Percentiles rank a stretch among this genome's conserved stretches.
phyloP scores from a whole-genome alignment of 2,329 filamentous ascomycete genomes.

The Saccharata proteae region DNA sequence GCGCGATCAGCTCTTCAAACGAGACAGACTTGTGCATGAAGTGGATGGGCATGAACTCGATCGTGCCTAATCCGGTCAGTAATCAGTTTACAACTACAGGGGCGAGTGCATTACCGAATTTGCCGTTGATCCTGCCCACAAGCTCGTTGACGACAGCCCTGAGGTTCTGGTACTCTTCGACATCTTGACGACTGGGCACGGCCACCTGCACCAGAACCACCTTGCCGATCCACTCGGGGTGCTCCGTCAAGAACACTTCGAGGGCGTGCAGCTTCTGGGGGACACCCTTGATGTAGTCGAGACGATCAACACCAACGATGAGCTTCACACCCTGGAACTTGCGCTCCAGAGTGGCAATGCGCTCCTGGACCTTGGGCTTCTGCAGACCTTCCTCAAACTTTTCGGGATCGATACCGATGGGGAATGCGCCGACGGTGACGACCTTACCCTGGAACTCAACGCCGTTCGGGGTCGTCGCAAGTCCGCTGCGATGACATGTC shows the following conservation, averaged over 20 bases:
- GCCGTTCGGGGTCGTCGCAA: conserved; percentile 78
- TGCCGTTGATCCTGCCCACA: conserved; percentile 92
- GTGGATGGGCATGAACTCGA: conserved; percentile 98
- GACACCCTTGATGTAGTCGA: conserved; percentile 98
- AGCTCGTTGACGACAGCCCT: conserved; percentile 93
- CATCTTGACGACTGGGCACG: conserved; percentile 86
- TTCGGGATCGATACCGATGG: conserved; percentile 94
- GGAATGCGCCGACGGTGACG: conserved; percentile 87
- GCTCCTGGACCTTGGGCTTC: conserved; percentile 74
- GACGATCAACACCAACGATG: conserved; percentile 89
- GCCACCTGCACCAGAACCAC: conserved; percentile 94
- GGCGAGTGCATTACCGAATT: conserved; percentile 51
- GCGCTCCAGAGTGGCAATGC: conserved; percentile 70
- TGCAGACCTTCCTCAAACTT: conserved; percentile 86
- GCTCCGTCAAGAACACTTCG: conserved; percentile 91
- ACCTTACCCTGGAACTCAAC: conserved; percentile 84
- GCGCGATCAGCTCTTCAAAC: conserved; percentile 86
- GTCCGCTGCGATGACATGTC: conserved; percentile 32
- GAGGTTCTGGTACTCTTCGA: conserved; percentile 95
- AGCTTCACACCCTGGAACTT: conserved; percentile 95
- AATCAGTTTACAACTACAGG: background rate
- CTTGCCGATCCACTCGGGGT: conserved; percentile 96
- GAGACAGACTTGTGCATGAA: conserved; percentile 94
- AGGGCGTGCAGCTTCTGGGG: conserved; percentile 94
- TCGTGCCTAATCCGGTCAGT: conserved; percentile 47